Evolutionary conservation across 2,329 filamentous ascomycete species (phyloP), one percentile per base, ranked within the genome.

Genomic region (Verticillium longisporum): DNA sequence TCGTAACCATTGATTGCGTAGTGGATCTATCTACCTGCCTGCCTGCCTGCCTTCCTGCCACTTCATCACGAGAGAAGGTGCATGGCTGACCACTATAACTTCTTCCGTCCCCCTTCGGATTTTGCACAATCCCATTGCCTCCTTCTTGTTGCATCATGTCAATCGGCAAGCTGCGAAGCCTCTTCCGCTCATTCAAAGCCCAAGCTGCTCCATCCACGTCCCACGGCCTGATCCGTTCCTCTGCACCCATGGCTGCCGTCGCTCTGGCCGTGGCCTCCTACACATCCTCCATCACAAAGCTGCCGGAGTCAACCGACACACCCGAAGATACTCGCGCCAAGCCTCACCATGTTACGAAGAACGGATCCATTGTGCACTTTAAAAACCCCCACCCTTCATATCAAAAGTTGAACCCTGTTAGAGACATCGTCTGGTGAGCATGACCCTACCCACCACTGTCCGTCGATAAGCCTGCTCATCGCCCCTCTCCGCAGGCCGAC

Each of bases 331-430:
- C 78, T 33, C 66, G 70, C n/a, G 66, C 72, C 26, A 78, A 79
- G 60, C 72, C 79, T 21, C 81, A 85, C 65, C 80, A 85, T 62
- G 68, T 83, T 57, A 71, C 77, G 61, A 72, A 71, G 58, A 65
- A 72, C 53, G 80, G 80, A 53, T 67, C 63, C 31, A 65, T 76
- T 21, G 68, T 75, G 56, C 75, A 75, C 62, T 85, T 84, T 69
- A 72, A 73, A 61, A 85, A 85, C 63, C 77, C n/a, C 0, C 77
- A 84, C 58, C 76, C 79, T n/a, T 84, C 82, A 0, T 80, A 71
- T 60, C 68, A 63, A 3, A 57, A 66, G 9, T 63, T 63, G 2
- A 57, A 63, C 15, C 53, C 64, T 1, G 60, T 75, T 0, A 64
- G 63, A 32, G 71, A 70, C n/a, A 67, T 79, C 2, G 18, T 77